phyloP scores from a whole-genome alignment of 202 grass and related monocot species.

The Eragrostis tef region DNA sequence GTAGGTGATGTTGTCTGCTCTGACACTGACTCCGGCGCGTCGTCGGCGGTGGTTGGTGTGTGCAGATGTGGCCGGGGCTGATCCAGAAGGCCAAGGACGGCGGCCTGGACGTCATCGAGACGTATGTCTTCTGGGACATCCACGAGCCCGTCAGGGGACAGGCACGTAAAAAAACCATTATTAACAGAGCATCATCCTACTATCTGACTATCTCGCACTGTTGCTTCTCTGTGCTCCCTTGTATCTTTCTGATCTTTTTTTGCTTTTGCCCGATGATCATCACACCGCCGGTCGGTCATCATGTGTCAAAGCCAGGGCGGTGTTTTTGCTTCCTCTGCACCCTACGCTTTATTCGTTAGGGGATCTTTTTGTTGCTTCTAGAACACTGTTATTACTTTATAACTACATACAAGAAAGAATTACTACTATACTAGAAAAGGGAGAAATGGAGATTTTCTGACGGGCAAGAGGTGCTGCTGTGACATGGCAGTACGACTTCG shows the following conservation, averaged over 20 bases:
- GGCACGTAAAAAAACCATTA: slow-evolving; percentile 46
- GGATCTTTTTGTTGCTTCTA: slow-evolving; percentile 8
- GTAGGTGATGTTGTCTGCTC: background rate
- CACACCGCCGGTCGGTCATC: background rate
- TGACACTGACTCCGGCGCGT: background rate
- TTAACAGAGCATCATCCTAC: slow-evolving; percentile 2
- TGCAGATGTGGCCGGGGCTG: slow-evolving; percentile 97
- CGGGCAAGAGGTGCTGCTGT: background rate
- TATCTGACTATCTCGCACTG: background rate
- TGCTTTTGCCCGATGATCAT: background rate
- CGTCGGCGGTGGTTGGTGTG: background rate
- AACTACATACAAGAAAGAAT: background rate
- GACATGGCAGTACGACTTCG: slow-evolving; percentile 89
- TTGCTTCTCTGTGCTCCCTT: background rate
- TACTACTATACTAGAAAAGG: background rate
- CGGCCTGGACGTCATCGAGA: slow-evolving; percentile 87
- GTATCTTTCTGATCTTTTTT: background rate
- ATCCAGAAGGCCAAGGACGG: slow-evolving; percentile 98
- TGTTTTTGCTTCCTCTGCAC: slow-evolving; percentile 48
- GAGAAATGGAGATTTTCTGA: background rate
- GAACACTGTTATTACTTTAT: background rate
- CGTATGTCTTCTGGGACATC: slow-evolving; percentile 97
- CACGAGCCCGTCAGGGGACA: slow-evolving; percentile 86
- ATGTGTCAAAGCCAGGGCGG: slow-evolving; percentile 22
- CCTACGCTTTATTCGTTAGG: slow-evolving; percentile 44